Base-by-base conservation (phyloP, 306 rosid species). In the Cajanus cajan region DNA sequence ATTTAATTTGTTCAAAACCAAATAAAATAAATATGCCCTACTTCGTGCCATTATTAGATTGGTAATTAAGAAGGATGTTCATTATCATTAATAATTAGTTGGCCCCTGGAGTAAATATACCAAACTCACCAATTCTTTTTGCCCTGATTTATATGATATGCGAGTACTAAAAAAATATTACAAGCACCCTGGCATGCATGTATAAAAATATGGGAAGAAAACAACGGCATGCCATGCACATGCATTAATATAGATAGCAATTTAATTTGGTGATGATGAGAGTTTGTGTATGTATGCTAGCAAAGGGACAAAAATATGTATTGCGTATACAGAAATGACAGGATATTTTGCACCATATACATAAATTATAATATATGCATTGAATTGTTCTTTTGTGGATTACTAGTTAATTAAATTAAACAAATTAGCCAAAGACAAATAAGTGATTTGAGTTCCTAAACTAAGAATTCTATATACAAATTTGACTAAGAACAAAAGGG, bases 141-240 rank as follows among this genome's bases (percentile, higher is more conserved):
- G n/a, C 68, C 48, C 13, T 34, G 25, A n/a, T 72, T 64, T 34
- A 45, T 36, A 45, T 37, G 4, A 14, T n/a, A 16, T 61, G 13
- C 8, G 31, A 33, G 5, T 64, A 28, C 31, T 28, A 28, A 28
- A 39, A 36, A 55, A 74, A 74, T 58, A 54, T 36, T 40, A 47
- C 12, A 54, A 44, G 77, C 50, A 68, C 48, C 33, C 41, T 68
- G 64, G 43, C 85, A 73, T 73, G 84, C 82, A 57, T 63, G 55
- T 31, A 59, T 21, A 57, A 82, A 82, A 77, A 64, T 54, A 82
- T 77, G 39, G 79, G 48, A 71, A 86, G 75, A 82, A 85, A 80
- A 89, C 83, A 86, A 71, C 5, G 65, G 25, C 87, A 76, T 82
- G 73, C 79, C 78, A 80, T 82, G 83, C 85, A 66, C 85, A 63